Conservation (phyloP, 805 yeast genomes). For the Suhomyces vadensis region DNA sequence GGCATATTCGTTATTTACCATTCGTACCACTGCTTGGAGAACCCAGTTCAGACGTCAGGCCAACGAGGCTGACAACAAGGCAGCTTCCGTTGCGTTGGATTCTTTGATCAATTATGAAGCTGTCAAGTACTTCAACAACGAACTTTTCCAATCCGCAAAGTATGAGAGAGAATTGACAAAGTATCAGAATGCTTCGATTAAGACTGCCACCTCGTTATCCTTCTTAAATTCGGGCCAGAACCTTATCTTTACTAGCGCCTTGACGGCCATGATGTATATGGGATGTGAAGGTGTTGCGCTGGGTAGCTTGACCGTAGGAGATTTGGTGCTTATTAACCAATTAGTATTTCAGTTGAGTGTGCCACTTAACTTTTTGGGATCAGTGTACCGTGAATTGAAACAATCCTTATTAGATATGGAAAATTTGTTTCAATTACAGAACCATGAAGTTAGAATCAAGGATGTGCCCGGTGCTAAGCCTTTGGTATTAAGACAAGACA, state of each 20-base stretch:
- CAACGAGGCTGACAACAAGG: conserved; percentile 89
- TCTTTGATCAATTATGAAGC: conserved; percentile 92
- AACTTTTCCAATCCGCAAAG: conserved; percentile 71
- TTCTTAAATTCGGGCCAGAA: conserved; percentile 79
- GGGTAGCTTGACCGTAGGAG: conserved; percentile 88
- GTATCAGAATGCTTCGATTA: conserved; percentile 74
- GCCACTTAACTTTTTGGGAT: conserved; percentile 91
- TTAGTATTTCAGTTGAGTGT: conserved; percentile 94
- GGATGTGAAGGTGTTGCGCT: conserved; percentile 90
- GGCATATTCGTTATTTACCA: conserved; percentile 85
- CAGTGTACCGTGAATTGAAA: conserved; percentile 91
- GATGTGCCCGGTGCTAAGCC: conserved; percentile 66
- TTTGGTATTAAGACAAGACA: conserved; percentile 43
- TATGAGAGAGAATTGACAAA: conserved; percentile 72
- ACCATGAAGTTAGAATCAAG: conserved; percentile 64
- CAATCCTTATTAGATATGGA: conserved; percentile 96
- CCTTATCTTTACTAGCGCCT: conserved; percentile 78
- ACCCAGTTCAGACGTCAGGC: conserved; percentile 85
- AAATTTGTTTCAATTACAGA: conserved; percentile 81
- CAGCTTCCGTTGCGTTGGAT: conserved; percentile 93
- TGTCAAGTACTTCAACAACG: conserved; percentile 93
- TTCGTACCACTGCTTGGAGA: conserved; percentile 94
- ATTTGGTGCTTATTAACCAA: conserved; percentile 90
- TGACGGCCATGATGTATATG: conserved; percentile 98
- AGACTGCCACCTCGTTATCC: conserved; percentile 83